Percentiles rank a stretch among this genome's conserved stretches.
Evolutionary conservation across 73 alveolate genomes (phyloP).

Genomic region (Paramecium primaurelia): DNA sequence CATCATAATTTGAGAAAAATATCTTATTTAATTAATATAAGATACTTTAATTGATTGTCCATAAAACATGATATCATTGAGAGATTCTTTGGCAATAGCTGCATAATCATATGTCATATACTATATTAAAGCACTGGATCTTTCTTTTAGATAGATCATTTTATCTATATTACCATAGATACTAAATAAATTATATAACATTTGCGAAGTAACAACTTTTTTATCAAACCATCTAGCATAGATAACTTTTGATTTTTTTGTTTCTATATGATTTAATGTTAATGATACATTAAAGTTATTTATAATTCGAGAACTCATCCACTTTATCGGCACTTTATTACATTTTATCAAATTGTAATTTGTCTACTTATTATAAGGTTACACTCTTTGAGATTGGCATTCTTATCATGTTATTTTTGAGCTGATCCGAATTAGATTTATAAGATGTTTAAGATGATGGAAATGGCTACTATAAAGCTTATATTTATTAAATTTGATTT

Average conservation of each 20-base stretch:
- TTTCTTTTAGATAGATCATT: conserved; percentile 42
- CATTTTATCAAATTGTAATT: neutral
- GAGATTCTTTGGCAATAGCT: conserved; percentile 42
- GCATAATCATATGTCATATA: conserved; percentile 45
- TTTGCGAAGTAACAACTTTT: neutral
- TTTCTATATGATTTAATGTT: neutral
- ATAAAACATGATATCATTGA: conserved; percentile 43
- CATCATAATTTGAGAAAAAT: neutral
- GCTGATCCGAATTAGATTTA: neutral
- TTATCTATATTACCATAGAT: neutral
- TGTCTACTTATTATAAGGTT: neutral
- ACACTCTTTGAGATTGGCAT: too few species aligned
- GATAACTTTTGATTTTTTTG: conserved; percentile 28
- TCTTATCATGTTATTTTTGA: neutral
- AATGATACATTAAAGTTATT: neutral
- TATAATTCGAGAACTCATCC: neutral
- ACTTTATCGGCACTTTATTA: neutral
- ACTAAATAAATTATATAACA: conserved; percentile 44
- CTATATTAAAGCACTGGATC: conserved; percentile 25
- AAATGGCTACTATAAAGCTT: neutral
- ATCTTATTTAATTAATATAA: neutral
- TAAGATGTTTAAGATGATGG: neutral
- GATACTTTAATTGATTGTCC: conserved; percentile 47
- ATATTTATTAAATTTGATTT: neutral
- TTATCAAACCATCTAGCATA: conserved; percentile 56